Conservation (phyloP, 2,329 filamentous ascomycete genomes). For the Neonectria coccinea region DNA sequence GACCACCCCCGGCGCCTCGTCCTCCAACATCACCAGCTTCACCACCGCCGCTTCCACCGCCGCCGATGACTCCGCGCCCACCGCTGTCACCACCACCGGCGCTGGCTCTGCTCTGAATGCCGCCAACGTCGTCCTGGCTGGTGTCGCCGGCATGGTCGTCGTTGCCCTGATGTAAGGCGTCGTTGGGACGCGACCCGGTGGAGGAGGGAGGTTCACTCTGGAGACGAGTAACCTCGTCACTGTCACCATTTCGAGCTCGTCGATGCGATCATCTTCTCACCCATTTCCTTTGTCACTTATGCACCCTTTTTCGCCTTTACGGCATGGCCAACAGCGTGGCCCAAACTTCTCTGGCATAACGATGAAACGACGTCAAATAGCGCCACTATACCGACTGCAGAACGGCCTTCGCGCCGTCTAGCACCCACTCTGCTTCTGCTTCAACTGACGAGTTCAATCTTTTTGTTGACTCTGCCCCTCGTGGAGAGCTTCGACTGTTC, state of each 20-base stretch:
- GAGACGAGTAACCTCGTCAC: slow-evolving; percentile 21
- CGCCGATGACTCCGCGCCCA: slow-evolving; percentile 46
- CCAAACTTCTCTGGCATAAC: slow-evolving; percentile 38
- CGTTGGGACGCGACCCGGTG: slow-evolving; percentile 8
- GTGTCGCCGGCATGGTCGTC: slow-evolving; percentile 62
- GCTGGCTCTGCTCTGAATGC: slow-evolving; percentile 59
- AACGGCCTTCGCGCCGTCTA: slow-evolving; percentile 37
- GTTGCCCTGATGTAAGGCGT: slow-evolving; percentile 62
- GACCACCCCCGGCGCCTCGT: slow-evolving; percentile 28
- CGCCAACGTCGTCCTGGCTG: slow-evolving; percentile 60
- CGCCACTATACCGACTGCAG: slow-evolving; percentile 42
- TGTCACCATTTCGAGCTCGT: slow-evolving; percentile 33
- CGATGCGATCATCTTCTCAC: slow-evolving; percentile 35
- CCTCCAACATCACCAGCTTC: slow-evolving; percentile 39
- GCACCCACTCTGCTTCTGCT: slow-evolving; percentile 30
- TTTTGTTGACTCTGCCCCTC: slow-evolving; percentile 37
- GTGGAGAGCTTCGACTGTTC: slow-evolving; percentile 44
- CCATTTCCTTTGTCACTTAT: slow-evolving; percentile 39
- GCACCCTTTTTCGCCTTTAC: slow-evolving; percentile 21
- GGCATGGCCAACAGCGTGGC: slow-evolving; percentile 31
- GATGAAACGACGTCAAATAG: slow-evolving; percentile 45
- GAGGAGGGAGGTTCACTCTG: slow-evolving; percentile 10
- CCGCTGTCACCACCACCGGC: slow-evolving; percentile 52
- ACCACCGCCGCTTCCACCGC: slow-evolving; percentile 30
- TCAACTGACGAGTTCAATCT: slow-evolving; percentile 39